Percentiles rank a stretch among this genome's conserved stretches.
Evolutionary conservation across 2,329 filamentous ascomycete species (phyloP).

Genomic region (Tolypocladium album): DNA sequence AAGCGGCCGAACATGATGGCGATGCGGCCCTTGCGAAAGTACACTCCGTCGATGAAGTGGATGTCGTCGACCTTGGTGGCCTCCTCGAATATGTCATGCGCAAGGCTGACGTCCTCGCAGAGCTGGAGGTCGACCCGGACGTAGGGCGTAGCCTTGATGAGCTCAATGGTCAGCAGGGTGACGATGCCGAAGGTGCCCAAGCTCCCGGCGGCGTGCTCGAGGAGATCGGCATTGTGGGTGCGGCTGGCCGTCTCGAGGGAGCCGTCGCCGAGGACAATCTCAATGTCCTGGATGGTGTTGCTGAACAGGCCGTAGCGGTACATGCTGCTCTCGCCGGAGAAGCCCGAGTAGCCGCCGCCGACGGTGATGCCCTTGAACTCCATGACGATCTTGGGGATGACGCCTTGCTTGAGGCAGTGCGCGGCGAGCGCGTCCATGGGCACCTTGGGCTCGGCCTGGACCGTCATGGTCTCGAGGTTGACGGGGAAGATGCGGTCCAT

Average conservation of each 20-base stretch:
- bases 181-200: conserved; percentile 46
- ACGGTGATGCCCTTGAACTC: conserved; percentile 50
- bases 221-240: conserved; percentile 35
- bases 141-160: conserved; percentile 34
- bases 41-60: conserved; percentile 49
- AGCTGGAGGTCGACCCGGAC: conserved; percentile 39
- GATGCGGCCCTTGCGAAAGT: conserved; percentile 34
- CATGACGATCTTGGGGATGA: conserved; percentile 46
- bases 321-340: conserved; percentile 43
- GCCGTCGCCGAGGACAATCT: conserved; percentile 44
- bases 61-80: conserved; percentile 13
- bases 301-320: conserved; percentile 49
- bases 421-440: conserved; percentile 45
- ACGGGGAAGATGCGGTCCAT: conserved; percentile 43
- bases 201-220: conserved; percentile 40
- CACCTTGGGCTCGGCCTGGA: conserved; percentile 47
- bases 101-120: conserved; percentile 15
- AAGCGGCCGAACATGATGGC: conserved; percentile 41
- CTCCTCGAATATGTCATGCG: conserved; percentile 25
- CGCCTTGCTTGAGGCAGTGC: conserved; percentile 34
- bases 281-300: conserved; percentile 36
- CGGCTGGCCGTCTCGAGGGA: conserved; percentile 35
- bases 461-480: conserved; percentile 33
- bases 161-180: conserved; percentile 40
- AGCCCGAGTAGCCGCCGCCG: conserved; percentile 46